Base-by-base conservation (phyloP, 202 grass and related monocot genomes). In the Hordeum pubiflorum region DNA sequence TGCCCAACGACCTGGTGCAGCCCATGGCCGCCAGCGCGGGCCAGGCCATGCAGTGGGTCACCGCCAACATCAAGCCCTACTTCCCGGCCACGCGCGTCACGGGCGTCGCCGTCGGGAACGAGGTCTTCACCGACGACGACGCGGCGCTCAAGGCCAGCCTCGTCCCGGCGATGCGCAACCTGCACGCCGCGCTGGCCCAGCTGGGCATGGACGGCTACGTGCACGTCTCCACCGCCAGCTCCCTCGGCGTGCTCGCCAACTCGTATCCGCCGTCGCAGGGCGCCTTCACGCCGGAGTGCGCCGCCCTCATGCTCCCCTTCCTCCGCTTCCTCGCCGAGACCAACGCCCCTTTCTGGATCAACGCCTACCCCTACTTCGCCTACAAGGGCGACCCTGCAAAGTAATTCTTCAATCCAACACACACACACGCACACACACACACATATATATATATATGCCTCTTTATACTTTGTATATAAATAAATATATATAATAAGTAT, bases 221-320 rank as follows among this genome's bases (percentile, higher is more conserved):
- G 64, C 89, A 88, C 85, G 85, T 99, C 0, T 93, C 92, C 27
- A 99, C 97, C 3, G 91, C 92, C 1, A 91, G 40, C 66, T 99
- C 97, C 1, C 89, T 99, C 34, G 97, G 85, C 33, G 97, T 90
- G 78, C 89, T 99, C 4, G 80, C 84, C 54, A 99, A 44, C 40
- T 99, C 97, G 13, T 96, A 91, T 75, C 97, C 97, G 72, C 97
- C 97, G 65, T 99, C 93, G 33, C 83, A 88, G 78, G 92, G 92
- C 14, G 55, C 84, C 4, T 99, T 99, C 81, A 88, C 85, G 74
- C 75, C 84, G 43, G 89, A 87, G 55, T 66, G 91, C 20, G 83
- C 89, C 3, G 33, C 55, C 1, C 82, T 91, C 29, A 89, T 99
- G 83, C 56, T 59, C 26, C 89, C 90, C 65, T 91, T 96, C 69